Conservation (phyloP, 768 basidiomycete genomes). For the Naganishia onofrii region DNA sequence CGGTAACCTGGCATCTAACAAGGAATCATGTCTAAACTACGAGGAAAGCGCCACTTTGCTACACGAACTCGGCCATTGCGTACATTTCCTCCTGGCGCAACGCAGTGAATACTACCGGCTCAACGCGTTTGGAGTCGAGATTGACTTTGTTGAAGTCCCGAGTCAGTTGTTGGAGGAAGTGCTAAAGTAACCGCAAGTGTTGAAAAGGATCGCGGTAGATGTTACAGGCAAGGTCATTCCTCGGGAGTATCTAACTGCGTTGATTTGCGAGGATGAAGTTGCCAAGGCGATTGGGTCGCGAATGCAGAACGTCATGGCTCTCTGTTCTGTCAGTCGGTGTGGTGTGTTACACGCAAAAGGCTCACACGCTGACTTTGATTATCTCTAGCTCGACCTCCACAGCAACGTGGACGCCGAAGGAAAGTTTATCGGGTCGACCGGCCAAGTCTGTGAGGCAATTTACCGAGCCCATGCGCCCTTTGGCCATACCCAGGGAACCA, state of each 20-base stretch:
- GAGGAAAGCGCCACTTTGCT: background rate
- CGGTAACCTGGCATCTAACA: background rate
- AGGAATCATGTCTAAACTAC: slow-evolving; percentile 6
- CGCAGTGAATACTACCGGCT: background rate
- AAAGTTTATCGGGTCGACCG: background rate
- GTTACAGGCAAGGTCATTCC: slow-evolving; percentile 7
- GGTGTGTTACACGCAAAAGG: no score
- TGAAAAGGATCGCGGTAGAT: slow-evolving; percentile 3
- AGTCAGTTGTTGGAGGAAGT: slow-evolving; percentile 16
- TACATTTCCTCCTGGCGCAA: slow-evolving; percentile 14
- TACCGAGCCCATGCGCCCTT: background rate
- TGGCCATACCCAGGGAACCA: slow-evolving; percentile 1
- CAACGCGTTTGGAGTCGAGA: slow-evolving; percentile 2
- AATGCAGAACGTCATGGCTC: background rate
- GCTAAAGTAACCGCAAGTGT: background rate
- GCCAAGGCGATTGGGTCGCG: background rate
- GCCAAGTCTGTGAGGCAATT: background rate
- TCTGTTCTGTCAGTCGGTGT: slow-evolving; percentile 6
- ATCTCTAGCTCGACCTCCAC: slow-evolving; percentile 17
- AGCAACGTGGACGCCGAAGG: slow-evolving; percentile 2
- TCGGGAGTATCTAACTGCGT: background rate
- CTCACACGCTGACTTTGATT: no score
- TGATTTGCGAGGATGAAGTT: background rate
- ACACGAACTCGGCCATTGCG: slow-evolving; percentile 23
- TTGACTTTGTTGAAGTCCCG: slow-evolving; percentile 23